Conservation (phyloP, 2,329 filamentous ascomycete species). For the Coleophoma eucalyptorum region DNA sequence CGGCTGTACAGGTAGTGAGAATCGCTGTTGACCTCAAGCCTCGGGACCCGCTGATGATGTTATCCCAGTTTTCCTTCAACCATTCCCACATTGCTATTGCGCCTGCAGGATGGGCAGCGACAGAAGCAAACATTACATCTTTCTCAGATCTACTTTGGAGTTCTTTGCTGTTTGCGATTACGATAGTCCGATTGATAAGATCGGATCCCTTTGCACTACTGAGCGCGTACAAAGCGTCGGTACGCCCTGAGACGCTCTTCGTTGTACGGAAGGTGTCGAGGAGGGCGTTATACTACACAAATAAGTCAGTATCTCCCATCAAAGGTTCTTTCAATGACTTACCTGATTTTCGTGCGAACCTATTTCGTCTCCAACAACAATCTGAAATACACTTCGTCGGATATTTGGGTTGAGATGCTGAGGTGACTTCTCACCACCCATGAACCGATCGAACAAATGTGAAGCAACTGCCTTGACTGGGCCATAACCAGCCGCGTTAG, state of each 20-base stretch:
- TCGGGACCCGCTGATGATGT: background rate
- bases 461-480: conserved; percentile 4
- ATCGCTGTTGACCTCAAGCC: background rate
- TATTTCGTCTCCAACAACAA: no score
- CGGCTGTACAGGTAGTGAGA: background rate
- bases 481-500: background rate
- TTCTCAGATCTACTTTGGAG: conserved; percentile 1
- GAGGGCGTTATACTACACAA: no score
- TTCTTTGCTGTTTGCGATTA: background rate
- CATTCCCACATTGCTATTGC: conserved; percentile 6
- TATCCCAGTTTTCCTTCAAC: conserved; percentile 5
- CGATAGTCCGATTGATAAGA: conserved; percentile 3
- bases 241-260: no score
- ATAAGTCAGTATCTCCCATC: no score
- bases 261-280: no score
- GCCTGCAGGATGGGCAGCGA: conserved; percentile 2
- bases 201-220: no score
- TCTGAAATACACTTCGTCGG: no score
- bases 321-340: no score
- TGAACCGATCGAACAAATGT: conserved; percentile 7
- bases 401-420: conserved; percentile 11
- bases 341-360: no score
- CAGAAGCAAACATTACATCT: background rate
- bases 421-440: conserved; percentile 5
- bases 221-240: no score